phyloP scores from a whole-genome alignment of 352 stramenopile species.

The Thalassiosira sp. region DNA sequence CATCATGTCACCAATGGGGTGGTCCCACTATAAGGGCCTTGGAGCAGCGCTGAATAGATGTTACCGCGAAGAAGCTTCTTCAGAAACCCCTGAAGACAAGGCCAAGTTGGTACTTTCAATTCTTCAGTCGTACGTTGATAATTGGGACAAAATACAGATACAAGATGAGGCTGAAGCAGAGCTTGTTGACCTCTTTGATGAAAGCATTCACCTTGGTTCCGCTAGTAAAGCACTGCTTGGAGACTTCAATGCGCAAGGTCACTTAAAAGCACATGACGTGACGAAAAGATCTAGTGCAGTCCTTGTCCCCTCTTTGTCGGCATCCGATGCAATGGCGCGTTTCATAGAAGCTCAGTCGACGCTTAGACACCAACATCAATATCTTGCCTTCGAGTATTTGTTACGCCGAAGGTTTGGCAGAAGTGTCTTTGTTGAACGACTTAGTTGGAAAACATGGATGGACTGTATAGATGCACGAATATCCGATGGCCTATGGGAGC shows the following conservation, averaged over 20 bases:
- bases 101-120: constrained; percentile 53
- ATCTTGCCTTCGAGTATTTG: constrained; percentile 73
- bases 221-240: constrained; percentile 23
- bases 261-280: constrained; percentile 8
- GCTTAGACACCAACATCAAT: constrained; percentile 66
- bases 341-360: constrained; percentile 78
- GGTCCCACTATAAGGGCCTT: constrained; percentile 63
- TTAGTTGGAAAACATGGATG: constrained; percentile 78
- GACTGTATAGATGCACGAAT: constrained; percentile 44
- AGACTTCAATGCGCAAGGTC: constrained; percentile 34
- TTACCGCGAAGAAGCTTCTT: constrained; percentile 37
- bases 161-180: constrained; percentile 72
- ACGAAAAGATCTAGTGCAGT: constrained; percentile 4
- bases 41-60: constrained; percentile 54
- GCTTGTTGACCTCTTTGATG: constrained; percentile 79
- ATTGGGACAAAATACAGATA: constrained; percentile 76
- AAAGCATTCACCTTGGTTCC: constrained; percentile 52
- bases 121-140: constrained; percentile 72
- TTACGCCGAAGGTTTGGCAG: constrained; percentile 63
- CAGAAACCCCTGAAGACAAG: constrained; percentile 39
- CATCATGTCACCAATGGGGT: constrained; percentile 54
- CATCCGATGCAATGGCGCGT: constrained; percentile 77
- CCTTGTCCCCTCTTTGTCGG: constrained; percentile 25
- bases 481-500: constrained; percentile 55
- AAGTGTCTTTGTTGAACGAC: constrained; percentile 67